Base-by-base conservation (phyloP, 2,329 filamentous ascomycete species). In the Pseudopyrenochaeta lycopersici region DNA sequence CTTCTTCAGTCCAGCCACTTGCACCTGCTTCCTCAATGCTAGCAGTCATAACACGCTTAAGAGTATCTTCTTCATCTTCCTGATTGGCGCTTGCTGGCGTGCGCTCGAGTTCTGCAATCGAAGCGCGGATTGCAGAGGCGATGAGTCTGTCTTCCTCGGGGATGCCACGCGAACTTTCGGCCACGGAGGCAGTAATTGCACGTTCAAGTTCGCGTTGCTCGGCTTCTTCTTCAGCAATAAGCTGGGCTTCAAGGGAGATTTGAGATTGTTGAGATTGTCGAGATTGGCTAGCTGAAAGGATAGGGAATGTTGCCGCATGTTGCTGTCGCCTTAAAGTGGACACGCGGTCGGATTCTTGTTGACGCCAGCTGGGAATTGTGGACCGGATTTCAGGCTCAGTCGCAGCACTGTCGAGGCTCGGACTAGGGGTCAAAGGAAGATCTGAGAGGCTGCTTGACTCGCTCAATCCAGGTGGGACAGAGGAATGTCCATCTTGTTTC, bases 61-160 rank as follows among this genome's bases (percentile, higher is more conserved):
- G 68, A 4, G 77, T 76, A 51, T 80, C 76, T 45, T 82, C 75
- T 15, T 82, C 77, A 36, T 79, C 75, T 41, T 76, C 71, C n/a
- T 70, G 68, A 2, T 57, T 70, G 15, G 75, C 64, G 7, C 69
- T 64, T 7, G 66, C 64, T 14, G 68, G 66, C 4, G 63, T 65
- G 14, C 68, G 63, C 50, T 83, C 77, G 7, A 87, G 72, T 62
- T 90, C 87, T 12, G 77, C 78, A 14, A 95, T 81, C 58, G 89
- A 91, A 4, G 89, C 87, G 12, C 90, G 82, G 45, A 96, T 89
- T 1, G 90, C 90, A 17, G 85, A 81, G 68, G 92, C 91, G 42
- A 96, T 82, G 53, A 84, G 80, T 18, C 82, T 82, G 66, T 95
- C 91, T 71, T 95, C 89, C 17, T 85, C 81, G 0, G 81, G 69